Percentiles rank a stretch among this genome's conserved stretches.
phyloP scores from a whole-genome alignment of 257 asterid species.

The Gentiana straminea region DNA sequence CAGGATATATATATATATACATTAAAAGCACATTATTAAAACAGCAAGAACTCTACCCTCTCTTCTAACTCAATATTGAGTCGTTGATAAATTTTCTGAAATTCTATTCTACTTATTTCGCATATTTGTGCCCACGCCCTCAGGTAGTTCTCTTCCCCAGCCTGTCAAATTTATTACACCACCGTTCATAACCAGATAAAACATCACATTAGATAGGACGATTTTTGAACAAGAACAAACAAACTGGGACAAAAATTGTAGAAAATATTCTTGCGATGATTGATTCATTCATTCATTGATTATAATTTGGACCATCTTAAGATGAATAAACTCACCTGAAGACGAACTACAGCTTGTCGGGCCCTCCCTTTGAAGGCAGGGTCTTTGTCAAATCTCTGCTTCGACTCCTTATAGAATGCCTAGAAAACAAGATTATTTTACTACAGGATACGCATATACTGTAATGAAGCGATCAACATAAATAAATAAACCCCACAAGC shows the following conservation, averaged over 20 bases:
- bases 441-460: neutral
- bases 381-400: conserved; percentile 71
- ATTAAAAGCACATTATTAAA: conserved; percentile 2
- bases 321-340: conserved; percentile 48
- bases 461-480: too few relatives aligned
- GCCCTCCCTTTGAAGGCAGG: conserved; percentile 80
- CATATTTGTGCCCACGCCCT: conserved; percentile 81
- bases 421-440: conserved; percentile 16
- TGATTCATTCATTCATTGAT: neutral
- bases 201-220: neutral
- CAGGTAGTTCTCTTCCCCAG: conserved; percentile 69
- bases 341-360: conserved; percentile 84
- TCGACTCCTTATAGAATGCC: conserved; percentile 85
- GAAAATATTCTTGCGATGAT: neutral
- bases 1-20: too few relatives aligned
- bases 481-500: too few relatives aligned
- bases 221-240: neutral
- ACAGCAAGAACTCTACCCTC: conserved; percentile 34
- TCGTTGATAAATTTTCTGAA: conserved; percentile 48
- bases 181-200: neutral
- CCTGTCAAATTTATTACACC: conserved; percentile 26
- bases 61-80: conserved; percentile 80
- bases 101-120: conserved; percentile 75
- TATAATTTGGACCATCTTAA: neutral
- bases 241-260: too few relatives aligned